Percentiles rank a stretch among this genome's conserved stretches.
phyloP scores from a whole-genome alignment of 345 rosid species.

The Lepidium aucheri region DNA sequence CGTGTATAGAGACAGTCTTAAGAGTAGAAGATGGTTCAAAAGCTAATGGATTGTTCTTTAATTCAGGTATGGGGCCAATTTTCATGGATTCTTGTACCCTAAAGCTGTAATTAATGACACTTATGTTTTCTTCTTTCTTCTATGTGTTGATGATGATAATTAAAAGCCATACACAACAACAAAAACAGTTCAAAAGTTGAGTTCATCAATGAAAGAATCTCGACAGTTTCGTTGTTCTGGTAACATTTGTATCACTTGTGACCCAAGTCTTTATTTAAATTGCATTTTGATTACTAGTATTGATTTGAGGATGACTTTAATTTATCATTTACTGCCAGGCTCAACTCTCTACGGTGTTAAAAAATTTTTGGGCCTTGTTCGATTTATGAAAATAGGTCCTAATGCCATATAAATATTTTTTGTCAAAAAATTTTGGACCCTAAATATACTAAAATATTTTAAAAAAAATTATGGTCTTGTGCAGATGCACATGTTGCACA shows the following conservation, averaged over 20 bases:
- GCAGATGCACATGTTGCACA: no score
- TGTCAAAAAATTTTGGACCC: no score
- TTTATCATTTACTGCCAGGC: no score
- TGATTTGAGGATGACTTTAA: no score
- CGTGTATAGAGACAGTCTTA: constrained; percentile 73
- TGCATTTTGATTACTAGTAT: no score
- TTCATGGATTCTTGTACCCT: constrained; percentile 12
- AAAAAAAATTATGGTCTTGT: no score
- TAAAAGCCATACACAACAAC: constrained; percentile 63
- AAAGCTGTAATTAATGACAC: background rate
- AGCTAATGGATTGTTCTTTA: constrained; percentile 61
- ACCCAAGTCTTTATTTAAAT: constrained; percentile 58
- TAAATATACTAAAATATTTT: no score
- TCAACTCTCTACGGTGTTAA: no score
- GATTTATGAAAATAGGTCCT: no score
- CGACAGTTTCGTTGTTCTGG: constrained; percentile 62
- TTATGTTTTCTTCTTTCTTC: background rate
- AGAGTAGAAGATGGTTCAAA: constrained; percentile 62
- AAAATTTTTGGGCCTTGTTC: no score
- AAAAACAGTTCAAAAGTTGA: constrained; percentile 81
- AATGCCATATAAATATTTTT: no score
- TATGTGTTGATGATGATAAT: constrained; percentile 1
- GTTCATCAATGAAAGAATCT: constrained; percentile 66
- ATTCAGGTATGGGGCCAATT: constrained; percentile 43
- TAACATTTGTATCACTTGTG: constrained; percentile 58